Percentiles rank a stretch among this genome's conserved stretches.
Conservation (phyloP, 345 rosid genomes). For the Citrus sp. region DNA sequence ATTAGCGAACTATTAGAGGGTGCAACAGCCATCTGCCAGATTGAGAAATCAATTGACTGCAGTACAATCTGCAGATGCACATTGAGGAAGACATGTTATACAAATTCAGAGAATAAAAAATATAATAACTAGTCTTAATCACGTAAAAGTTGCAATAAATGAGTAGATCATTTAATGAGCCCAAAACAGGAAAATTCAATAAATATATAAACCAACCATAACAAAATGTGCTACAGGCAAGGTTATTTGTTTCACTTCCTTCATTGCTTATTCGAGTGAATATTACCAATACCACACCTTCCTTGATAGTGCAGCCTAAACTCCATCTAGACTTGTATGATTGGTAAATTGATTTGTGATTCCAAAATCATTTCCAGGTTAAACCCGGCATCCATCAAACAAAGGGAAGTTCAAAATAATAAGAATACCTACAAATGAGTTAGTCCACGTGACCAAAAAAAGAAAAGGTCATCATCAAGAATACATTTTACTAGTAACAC, state of each 20-base stretch:
- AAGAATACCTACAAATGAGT: not conserved
- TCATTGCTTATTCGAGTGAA: not conserved
- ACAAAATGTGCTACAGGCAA: not conserved
- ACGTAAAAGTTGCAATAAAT: not conserved
- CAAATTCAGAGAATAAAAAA: not conserved
- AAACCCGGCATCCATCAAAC: not conserved
- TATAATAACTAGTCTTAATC: not conserved
- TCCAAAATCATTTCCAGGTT: not conserved
- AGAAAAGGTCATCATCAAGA: not conserved
- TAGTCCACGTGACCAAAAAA: not conserved
- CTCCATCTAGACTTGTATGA: not conserved
- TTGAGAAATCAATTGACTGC: conserved; percentile 69
- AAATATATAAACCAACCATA: not conserved
- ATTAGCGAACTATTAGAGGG: conserved; percentile 23
- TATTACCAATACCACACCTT: not conserved
- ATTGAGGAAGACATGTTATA: conserved; percentile 8
- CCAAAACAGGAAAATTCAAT: not conserved
- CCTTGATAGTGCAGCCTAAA: not conserved
- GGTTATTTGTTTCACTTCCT: not conserved
- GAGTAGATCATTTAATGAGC: not conserved
- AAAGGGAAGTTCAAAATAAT: not conserved
- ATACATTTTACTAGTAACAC: not conserved
- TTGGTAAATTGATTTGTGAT: not conserved
- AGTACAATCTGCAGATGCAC: conserved; percentile 55
- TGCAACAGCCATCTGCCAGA: conserved; percentile 92